Evolutionary conservation across 2,329 filamentous ascomycete genomes (phyloP).

Genomic region (Mycosphaerelloides madeirae): DNA sequence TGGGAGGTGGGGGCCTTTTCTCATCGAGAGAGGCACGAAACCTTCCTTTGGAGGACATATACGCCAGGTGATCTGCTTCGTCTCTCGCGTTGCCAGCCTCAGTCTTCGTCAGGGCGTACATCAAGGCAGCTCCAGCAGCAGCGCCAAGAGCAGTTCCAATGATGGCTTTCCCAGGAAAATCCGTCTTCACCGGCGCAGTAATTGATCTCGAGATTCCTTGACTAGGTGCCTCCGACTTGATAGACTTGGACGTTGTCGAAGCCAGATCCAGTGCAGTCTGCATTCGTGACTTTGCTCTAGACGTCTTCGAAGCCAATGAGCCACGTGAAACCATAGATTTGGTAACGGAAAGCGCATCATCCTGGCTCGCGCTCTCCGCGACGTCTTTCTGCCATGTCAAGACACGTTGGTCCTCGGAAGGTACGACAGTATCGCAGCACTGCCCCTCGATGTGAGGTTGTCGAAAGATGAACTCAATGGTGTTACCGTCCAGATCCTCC

Average conservation of each 20-base stretch:
- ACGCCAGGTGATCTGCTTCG: conserved; percentile 33
- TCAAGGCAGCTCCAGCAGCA: conserved; percentile 69
- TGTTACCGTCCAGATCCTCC: conserved; percentile 77
- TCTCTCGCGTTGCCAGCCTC: conserved; percentile 48
- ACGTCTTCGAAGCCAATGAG: conserved; percentile 16
- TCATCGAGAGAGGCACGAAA: conserved; percentile 12
- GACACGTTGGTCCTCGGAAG: conserved; percentile 40
- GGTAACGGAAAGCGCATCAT: conserved; percentile 23
- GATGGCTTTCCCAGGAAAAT: conserved; percentile 24
- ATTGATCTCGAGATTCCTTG: conserved; percentile 14
- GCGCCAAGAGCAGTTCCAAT: conserved; percentile 74
- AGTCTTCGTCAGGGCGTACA: conserved; percentile 67
- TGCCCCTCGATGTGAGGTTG: conserved; percentile 31
- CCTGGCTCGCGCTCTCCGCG: conserved; percentile 22
- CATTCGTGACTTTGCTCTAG: conserved; percentile 20
- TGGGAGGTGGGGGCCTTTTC: conserved; percentile 11
- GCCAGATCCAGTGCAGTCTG: conserved; percentile 25
- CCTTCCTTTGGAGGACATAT: conserved; percentile 20
- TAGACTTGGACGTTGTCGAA: conserved; percentile 20
- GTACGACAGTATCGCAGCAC: conserved; percentile 34
- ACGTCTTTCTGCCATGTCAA: conserved; percentile 43
- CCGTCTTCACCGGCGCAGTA: conserved; percentile 16
- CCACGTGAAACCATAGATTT: conserved; percentile 9
- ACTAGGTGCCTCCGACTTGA: conserved; percentile 17
- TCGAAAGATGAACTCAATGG: conserved; percentile 69